Evolutionary conservation across 1,284 basidiomycete genomes (phyloP), one percentile per base, ranked within the genome.

Genomic region (Sanguinoderma infundibulare): DNA sequence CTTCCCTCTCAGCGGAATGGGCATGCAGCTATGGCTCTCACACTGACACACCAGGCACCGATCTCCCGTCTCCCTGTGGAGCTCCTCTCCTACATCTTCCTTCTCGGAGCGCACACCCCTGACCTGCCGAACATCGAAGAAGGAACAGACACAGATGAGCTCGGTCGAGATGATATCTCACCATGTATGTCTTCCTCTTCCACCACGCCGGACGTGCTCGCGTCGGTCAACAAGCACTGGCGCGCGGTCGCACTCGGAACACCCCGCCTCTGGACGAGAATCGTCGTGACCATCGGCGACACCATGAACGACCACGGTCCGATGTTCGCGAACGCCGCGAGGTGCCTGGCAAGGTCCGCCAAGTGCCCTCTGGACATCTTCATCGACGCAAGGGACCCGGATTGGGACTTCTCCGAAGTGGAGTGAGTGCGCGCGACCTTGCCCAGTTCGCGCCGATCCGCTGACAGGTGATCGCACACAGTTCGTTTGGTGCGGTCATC

Each of bases 331-430:
- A 65, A 22, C 73, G 74, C 63, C 70, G 82, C 56, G 5, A 34
- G 68, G 12, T 82, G 78, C 66, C 72, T 85, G 30, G 62, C 73
- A 36, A 76, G 78, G 36, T 85, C 82, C 9, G 72, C 76, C n/a
- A 77, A 75, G 38, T 77, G 76, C 62, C 78, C 83, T 0, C 68
- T 86, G n/a, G 79, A 83, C 57, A 81, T 86, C 59, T 76, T 82
- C 42, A 80, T 87, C 54, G 81, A 87, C 64, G 84, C 78, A 50
- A 77, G 83, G 61, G 84, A 86, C 70, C 76, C 76, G 4, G 77
- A 81, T 38, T 84, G 81, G 82, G 78, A 83, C 69, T 83, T 83
- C 65, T 73, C 73, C 6, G 81, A 85, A 66, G 72, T 75, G 38
- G 79, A 78, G 83, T 82, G 64, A 62, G 84, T 78, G 39, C 40